phyloP scores from a whole-genome alignment of 2,329 filamentous ascomycete genomes.

The Akanthomyces uredinophilus region DNA sequence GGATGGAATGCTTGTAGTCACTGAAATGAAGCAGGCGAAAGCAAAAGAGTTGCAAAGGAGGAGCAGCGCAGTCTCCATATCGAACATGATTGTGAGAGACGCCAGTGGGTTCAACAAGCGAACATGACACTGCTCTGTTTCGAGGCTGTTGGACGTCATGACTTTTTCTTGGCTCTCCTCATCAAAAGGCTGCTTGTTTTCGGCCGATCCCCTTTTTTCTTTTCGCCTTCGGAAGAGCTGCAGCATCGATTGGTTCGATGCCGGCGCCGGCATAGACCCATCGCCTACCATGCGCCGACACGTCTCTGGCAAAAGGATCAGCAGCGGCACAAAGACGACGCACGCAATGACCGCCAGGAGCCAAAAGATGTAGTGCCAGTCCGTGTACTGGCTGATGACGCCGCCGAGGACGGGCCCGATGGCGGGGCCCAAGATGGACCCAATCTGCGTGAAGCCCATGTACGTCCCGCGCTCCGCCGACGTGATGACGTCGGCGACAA shows the following conservation, averaged over 20 bases:
- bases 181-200: background rate
- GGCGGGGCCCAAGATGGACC: constrained; percentile 35
- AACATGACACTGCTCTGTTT: background rate
- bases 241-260: background rate
- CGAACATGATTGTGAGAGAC: background rate
- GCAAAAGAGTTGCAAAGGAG: background rate
- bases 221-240: background rate
- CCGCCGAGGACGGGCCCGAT: constrained; percentile 40
- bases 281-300: constrained; percentile 17
- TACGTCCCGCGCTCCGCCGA: constrained; percentile 25
- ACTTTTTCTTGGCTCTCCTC: background rate
- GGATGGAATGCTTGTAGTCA: background rate
- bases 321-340: background rate
- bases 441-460: constrained; percentile 24
- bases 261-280: constrained; percentile 13
- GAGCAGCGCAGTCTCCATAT: background rate
- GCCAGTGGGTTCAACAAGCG: background rate
- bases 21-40: background rate
- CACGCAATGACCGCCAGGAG: background rate
- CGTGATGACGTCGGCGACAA: constrained; percentile 29
- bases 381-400: constrained; percentile 27
- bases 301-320: background rate
- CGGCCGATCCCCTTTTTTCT: background rate
- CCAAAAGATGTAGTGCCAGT: background rate
- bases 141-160: background rate